These are phyloP conservation scores for Grosmannia clavigera DNA, from an alignment of 2,329 filamentous ascomycete genomes.

Conservation along the genomic window DNA sequence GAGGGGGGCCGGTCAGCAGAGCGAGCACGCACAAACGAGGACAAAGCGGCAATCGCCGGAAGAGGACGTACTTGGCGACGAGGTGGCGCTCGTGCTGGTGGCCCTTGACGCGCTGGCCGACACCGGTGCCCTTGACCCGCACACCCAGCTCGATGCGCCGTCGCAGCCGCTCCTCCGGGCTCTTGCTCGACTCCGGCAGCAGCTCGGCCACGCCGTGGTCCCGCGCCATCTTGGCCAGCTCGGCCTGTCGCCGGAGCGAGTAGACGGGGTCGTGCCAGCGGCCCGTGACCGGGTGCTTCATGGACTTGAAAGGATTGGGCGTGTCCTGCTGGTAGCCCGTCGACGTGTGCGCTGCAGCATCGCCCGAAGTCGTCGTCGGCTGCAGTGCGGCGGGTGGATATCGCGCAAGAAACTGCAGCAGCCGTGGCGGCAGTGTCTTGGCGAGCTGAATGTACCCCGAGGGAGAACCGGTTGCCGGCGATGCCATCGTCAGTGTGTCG, in stretches of 20 bases:
- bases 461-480: background rate
- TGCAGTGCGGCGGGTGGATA: constrained; percentile 64
- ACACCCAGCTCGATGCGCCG: constrained; percentile 67
- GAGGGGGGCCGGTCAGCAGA: constrained; percentile 1
- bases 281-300: constrained; percentile 66
- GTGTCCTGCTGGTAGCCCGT: constrained; percentile 43
- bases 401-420: constrained; percentile 78
- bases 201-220: constrained; percentile 70
- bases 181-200: constrained; percentile 65
- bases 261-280: constrained; percentile 74
- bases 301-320: constrained; percentile 70
- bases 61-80: constrained; percentile 50
- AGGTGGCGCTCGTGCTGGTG: constrained; percentile 84
- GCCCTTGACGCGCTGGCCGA: constrained; percentile 89
- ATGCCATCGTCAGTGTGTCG: constrained; percentile 5
- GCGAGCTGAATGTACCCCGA: constrained; percentile 42
- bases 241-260: constrained; percentile 77
- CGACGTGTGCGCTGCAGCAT: constrained; percentile 20
- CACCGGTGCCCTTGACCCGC: constrained; percentile 82
- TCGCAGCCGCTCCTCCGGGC: constrained; percentile 56
- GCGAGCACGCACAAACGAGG: background rate
- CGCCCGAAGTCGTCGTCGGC: constrained; percentile 25
- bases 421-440: constrained; percentile 59
- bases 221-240: constrained; percentile 75
- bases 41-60: background rate